Percentiles rank a stretch among this genome's conserved stretches.
Conservation (phyloP, 2,329 filamentous ascomycete species). For the Dryadomyces quercivorus region DNA sequence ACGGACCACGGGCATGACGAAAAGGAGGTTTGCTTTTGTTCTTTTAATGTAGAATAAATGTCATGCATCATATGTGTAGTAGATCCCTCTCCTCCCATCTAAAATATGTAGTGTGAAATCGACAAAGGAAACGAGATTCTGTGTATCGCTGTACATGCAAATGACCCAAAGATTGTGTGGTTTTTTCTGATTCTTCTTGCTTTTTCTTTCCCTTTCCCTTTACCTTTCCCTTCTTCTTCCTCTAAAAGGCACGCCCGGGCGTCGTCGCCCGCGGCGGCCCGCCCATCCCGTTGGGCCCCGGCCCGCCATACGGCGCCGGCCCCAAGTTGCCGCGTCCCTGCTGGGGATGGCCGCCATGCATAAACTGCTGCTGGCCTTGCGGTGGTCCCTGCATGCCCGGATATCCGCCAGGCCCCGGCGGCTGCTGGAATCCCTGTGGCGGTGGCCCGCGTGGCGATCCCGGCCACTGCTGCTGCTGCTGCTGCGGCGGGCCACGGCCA, state of each 20-base stretch:
- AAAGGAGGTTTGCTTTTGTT: background rate
- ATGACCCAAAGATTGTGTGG: background rate
- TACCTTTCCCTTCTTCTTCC: background rate
- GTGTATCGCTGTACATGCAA: background rate
- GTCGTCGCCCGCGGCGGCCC: constrained; percentile 4
- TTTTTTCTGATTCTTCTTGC: background rate
- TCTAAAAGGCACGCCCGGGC: constrained; percentile 20
- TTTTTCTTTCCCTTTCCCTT: background rate
- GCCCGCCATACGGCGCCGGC: background rate
- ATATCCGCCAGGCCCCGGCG: background rate
- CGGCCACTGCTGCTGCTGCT: constrained; percentile 4
- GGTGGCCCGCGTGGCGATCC: background rate
- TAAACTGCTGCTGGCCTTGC: constrained; percentile 6
- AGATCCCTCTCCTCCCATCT: background rate
- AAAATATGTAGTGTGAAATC: background rate
- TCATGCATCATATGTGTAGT: background rate
- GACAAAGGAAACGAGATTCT: background rate
- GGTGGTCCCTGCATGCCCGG: constrained; percentile 6
- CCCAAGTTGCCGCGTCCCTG: background rate
- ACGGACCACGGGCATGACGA: background rate
- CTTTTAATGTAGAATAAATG: background rate
- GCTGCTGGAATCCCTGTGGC: too few species aligned
- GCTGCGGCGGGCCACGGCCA: constrained; percentile 6
- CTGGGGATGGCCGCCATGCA: background rate
- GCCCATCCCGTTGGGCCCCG: constrained; percentile 16